Percentiles rank a stretch among this genome's conserved stretches.
phyloP scores from a whole-genome alignment of 225 moss, liverwort and hornwort genomes.

The Marchantia paleacea region DNA sequence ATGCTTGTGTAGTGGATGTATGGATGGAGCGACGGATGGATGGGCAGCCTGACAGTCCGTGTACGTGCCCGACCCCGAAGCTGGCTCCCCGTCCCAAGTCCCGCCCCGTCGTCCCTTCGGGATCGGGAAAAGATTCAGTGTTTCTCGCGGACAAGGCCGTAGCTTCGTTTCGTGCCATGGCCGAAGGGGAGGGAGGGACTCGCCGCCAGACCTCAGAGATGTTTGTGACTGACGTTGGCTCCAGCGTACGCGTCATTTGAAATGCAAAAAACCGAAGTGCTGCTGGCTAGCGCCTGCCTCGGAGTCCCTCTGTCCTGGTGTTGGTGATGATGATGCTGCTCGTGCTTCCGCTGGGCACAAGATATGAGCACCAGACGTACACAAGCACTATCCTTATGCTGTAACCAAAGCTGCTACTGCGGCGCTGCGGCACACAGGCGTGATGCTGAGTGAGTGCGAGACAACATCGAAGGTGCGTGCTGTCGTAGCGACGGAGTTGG shows the following conservation, averaged over 20 bases:
- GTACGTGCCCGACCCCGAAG: not conserved
- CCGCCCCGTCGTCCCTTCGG: too few species aligned
- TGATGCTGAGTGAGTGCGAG: not conserved
- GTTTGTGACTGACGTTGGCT: not conserved
- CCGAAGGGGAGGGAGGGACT: not conserved
- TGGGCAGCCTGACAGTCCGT: not conserved
- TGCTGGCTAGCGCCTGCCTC: too few species aligned
- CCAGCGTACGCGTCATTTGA: not conserved
- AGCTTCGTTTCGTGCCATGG: not conserved
- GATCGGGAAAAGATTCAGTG: not conserved
- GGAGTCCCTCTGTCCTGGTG: not conserved
- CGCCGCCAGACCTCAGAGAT: not conserved
- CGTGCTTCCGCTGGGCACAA: not conserved
- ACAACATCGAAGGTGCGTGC: not conserved
- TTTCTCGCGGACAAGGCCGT: not conserved
- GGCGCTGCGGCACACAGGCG: not conserved
- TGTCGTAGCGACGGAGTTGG: not conserved
- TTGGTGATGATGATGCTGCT: not conserved
- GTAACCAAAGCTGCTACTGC: not conserved
- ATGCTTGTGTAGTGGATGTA: not conserved
- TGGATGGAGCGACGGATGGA: not conserved
- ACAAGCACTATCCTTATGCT: not conserved
- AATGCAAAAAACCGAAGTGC: not conserved
- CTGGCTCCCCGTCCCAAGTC: not conserved
- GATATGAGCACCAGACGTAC: not conserved